Base-by-base conservation (phyloP, 441 rosid genomes). In the Populus tomentosa region DNA sequence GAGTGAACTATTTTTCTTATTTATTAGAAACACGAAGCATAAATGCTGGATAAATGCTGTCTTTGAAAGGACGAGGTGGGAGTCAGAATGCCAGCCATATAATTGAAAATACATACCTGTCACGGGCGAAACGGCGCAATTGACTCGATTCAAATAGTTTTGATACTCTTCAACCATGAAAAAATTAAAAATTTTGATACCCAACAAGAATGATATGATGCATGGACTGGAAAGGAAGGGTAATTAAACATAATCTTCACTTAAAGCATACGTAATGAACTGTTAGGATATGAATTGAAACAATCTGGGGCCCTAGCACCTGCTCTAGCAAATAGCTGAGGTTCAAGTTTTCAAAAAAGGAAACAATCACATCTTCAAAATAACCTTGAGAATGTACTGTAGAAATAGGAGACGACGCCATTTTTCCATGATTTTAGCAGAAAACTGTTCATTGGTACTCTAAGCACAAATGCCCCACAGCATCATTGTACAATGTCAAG, bases 91-190 rank as follows among this genome's bases (percentile, higher is more conserved):
- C 46, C 33, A 23, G 36, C 59, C 36, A 68, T 53, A 68, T 36
- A 1, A 36, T 76, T 76, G 59, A 68, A 23, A 21, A 24, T 7
- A 24, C 24, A 4, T 10, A 21, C 62, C 16, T 4, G 10, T 77
- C 73, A 79, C 81, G 81, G 74, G 46, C 78, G 64, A 8, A 14
- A 36, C 59, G 80, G 80, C 84, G 85, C 65, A 73, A 85, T 79
- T 75, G 80, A 77, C 81, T 85, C 83, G 21, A 1, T 10, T 1
- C 56, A 46, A 14, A 50, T 50, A 50, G 6, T 50, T 14, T 50
- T 16, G 56, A 50, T 16, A 46, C 7, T 16, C 20, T 4, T 50
- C 56, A 50, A 16, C 20, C 20, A 50, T 7, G 18, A 16, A 50
- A 1, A 50, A 50, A 50, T 1, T 14, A 14, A 50, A 50, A 38